These are phyloP conservation scores for Citrullus amarus DNA, from an alignment of 306 rosid genomes.

Conservation along the genomic window DNA sequence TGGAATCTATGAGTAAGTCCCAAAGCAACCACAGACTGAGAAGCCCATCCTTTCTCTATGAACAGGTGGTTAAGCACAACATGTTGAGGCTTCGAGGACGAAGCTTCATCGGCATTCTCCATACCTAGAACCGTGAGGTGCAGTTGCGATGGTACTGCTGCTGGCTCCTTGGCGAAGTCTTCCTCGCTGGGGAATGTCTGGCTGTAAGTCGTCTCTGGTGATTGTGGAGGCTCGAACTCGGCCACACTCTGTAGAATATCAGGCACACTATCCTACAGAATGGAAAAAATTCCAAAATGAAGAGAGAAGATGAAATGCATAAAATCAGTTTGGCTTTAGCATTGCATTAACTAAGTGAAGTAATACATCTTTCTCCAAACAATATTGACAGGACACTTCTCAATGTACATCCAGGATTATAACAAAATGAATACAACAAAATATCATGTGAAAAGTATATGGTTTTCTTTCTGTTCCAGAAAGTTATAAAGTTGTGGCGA, in stretches of 20 bases:
- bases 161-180: constrained; percentile 83
- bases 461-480: not conserved
- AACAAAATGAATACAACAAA: not conserved
- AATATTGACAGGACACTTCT: not conserved
- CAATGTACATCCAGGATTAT: not conserved
- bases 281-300: constrained; percentile 7
- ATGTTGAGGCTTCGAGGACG: constrained; percentile 73
- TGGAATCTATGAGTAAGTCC: constrained; percentile 81
- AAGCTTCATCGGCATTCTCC: constrained; percentile 39
- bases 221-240: constrained; percentile 74
- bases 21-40: constrained; percentile 78
- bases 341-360: not conserved
- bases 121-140: constrained; percentile 67
- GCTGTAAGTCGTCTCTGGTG: constrained; percentile 73
- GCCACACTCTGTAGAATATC: constrained; percentile 51
- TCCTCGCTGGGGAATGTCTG: constrained; percentile 55
- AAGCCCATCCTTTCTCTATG: constrained; percentile 74
- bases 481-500: not conserved
- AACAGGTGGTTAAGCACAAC: constrained; percentile 85
- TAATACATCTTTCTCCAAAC: not conserved
- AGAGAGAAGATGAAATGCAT: not conserved
- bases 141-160: constrained; percentile 63
- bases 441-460: not conserved
- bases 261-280: constrained; percentile 67
- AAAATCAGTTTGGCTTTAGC: not conserved